A percentile compares a stretch with the other conserved stretches of the same genome.
These are phyloP conservation scores for Aspergillus funiculosus DNA, from an alignment of 495 filamentous ascomycete species.

Conservation along the genomic window DNA sequence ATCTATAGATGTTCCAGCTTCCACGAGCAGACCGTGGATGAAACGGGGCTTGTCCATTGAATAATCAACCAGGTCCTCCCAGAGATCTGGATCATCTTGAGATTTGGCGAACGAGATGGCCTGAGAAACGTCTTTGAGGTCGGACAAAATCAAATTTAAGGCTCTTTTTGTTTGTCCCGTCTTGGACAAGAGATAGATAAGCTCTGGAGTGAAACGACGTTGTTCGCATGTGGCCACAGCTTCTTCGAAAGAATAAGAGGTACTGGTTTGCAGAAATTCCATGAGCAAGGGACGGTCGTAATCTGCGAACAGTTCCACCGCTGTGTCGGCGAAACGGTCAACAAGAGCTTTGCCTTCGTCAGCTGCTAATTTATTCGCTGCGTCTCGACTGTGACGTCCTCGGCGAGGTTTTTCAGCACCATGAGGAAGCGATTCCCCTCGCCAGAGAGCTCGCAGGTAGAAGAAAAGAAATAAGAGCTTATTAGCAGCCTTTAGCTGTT, in stretches of 20 bases:
- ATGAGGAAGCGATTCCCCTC: slow-evolving; percentile 52
- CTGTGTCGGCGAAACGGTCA: slow-evolving; percentile 77
- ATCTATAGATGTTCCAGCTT: slow-evolving; percentile 87
- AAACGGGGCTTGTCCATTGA: slow-evolving; percentile 95
- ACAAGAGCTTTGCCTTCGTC: slow-evolving; percentile 69
- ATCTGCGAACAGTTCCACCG: slow-evolving; percentile 75
- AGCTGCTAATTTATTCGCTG: slow-evolving; percentile 42
- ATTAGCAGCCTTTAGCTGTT: slow-evolving; percentile 56
- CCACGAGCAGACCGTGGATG: slow-evolving; percentile 85
- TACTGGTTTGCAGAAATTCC: slow-evolving; percentile 78
- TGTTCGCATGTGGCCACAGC: slow-evolving; percentile 76
- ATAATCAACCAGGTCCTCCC: slow-evolving; percentile 92
- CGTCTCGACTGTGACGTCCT: slow-evolving; percentile 36
- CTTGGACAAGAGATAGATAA: slow-evolving; percentile 91
- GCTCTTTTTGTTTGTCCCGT: slow-evolving; percentile 89
- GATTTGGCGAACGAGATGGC: slow-evolving; percentile 92
- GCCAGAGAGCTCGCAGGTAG: slow-evolving; percentile 83
- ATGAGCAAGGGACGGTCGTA: slow-evolving; percentile 76
- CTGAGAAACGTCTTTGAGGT: slow-evolving; percentile 77
- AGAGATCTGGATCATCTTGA: slow-evolving; percentile 82
- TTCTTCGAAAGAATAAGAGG: slow-evolving; percentile 70
- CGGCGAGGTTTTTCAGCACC: slow-evolving; percentile 33
- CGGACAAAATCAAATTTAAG: slow-evolving; percentile 83
- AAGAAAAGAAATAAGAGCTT: slow-evolving; percentile 76
- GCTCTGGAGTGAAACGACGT: slow-evolving; percentile 72